Evolutionary conservation across 2,329 filamentous ascomycete genomes (phyloP).

Genomic region (Ilyonectria sp.): DNA sequence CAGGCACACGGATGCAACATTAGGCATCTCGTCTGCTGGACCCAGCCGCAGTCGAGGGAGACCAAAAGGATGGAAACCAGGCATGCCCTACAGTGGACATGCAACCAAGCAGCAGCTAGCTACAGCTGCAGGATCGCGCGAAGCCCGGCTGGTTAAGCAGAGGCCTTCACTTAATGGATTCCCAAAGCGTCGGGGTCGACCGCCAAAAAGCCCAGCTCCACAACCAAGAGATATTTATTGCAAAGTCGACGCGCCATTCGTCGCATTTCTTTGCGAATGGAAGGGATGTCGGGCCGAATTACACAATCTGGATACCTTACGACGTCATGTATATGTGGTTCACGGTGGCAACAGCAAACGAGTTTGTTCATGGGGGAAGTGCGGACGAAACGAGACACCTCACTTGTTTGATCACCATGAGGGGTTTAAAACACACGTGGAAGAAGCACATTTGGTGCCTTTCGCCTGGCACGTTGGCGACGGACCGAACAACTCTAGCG

Average conservation of each 20-base stretch:
- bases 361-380: constrained; percentile 54
- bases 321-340: constrained; percentile 66
- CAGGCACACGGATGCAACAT: constrained; percentile 15
- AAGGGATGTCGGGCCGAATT: constrained; percentile 70
- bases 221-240: constrained; percentile 60
- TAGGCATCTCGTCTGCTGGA: constrained; percentile 21
- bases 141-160: constrained; percentile 47
- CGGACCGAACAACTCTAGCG: constrained; percentile 63
- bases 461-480: constrained; percentile 74
- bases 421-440: constrained; percentile 66
- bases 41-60: constrained; percentile 54
- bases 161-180: constrained; percentile 44
- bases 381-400: constrained; percentile 38
- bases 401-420: constrained; percentile 55
- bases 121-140: constrained; percentile 42
- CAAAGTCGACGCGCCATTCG: constrained; percentile 59
- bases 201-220: constrained; percentile 56
- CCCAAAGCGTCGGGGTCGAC: constrained; percentile 60
- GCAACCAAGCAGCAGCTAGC: constrained; percentile 31
- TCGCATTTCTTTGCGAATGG: constrained; percentile 75
- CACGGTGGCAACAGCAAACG: constrained; percentile 56
- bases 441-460: constrained; percentile 67
- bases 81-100: constrained; percentile 49
- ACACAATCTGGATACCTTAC: constrained; percentile 73
- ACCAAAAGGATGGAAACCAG: constrained; percentile 62